Evolutionary conservation across 768 basidiomycete species (phyloP).

Genomic region (Podaxis sp.): DNA sequence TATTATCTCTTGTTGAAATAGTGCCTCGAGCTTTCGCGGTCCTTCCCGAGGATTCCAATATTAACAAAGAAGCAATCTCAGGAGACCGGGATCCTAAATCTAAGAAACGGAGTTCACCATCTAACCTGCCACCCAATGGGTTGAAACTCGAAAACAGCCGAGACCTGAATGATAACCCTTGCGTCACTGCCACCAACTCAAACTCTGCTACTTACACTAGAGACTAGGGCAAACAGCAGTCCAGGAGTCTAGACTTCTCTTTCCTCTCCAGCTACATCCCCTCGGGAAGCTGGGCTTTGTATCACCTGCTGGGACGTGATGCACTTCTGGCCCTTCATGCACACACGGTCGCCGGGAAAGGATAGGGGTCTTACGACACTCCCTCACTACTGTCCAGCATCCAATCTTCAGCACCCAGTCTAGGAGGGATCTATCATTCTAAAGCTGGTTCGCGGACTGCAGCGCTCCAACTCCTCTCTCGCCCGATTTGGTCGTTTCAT

Average conservation of each 20-base stretch:
- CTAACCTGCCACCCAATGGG: background rate
- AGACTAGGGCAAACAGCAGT: background rate
- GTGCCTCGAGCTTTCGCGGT: background rate
- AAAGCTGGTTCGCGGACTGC: background rate
- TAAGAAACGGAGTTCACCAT: background rate
- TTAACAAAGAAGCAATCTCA: background rate
- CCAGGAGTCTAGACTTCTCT: background rate
- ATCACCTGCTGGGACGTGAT: background rate
- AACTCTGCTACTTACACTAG: no score
- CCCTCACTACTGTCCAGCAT: background rate
- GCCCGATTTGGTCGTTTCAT: background rate
- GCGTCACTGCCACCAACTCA: background rate
- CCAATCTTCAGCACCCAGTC: background rate
- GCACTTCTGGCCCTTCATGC: background rate
- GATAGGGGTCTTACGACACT: background rate
- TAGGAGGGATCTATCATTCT: background rate
- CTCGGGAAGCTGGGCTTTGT: background rate
- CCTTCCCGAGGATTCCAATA: background rate
- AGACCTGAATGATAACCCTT: background rate
- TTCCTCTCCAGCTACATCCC: background rate
- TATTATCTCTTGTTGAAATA: background rate
- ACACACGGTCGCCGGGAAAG: background rate
- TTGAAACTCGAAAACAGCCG: background rate
- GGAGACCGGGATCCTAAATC: background rate
- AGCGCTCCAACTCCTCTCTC: background rate